Conservation (phyloP, 2,329 filamentous ascomycete species). For the Monilinia vaccinii-corymbosi region DNA sequence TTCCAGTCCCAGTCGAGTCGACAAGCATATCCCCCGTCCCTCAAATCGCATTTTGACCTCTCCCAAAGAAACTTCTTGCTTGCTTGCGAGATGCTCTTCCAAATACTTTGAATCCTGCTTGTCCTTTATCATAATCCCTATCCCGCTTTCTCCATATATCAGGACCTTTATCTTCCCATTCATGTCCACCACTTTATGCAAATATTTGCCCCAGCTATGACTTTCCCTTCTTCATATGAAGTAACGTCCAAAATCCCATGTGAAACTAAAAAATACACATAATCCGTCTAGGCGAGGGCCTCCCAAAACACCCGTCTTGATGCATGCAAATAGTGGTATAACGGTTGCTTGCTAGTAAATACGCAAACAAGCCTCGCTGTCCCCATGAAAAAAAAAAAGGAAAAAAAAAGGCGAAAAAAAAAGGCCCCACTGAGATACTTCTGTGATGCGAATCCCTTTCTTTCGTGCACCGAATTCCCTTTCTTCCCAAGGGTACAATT, state of each 20-base stretch:
- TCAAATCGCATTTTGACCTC: neutral
- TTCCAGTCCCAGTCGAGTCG: neutral
- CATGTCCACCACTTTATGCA: neutral
- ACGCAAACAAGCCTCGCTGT: neutral
- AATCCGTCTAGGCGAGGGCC: neutral
- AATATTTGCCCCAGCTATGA: neutral
- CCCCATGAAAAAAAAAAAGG: neutral
- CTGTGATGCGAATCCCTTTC: neutral
- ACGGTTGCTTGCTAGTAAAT: neutral
- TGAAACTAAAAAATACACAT: neutral
- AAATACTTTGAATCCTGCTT: neutral
- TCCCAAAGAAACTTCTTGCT: neutral
- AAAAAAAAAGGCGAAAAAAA: slow-evolving; percentile 1
- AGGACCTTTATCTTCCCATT: neutral
- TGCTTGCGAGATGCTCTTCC: neutral
- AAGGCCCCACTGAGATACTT: neutral
- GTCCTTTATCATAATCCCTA: neutral
- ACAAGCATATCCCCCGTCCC: neutral
- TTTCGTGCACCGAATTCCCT: no score
- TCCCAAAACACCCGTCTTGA: slow-evolving; percentile 7
- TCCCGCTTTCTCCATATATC: neutral
- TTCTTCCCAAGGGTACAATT: neutral
- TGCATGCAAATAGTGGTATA: slow-evolving; percentile 7
- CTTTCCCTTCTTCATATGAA: neutral
- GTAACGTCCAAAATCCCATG: neutral